Evolutionary conservation across 2,329 filamentous ascomycete species (phyloP).

Genomic region (Apiospora pterosperma): DNA sequence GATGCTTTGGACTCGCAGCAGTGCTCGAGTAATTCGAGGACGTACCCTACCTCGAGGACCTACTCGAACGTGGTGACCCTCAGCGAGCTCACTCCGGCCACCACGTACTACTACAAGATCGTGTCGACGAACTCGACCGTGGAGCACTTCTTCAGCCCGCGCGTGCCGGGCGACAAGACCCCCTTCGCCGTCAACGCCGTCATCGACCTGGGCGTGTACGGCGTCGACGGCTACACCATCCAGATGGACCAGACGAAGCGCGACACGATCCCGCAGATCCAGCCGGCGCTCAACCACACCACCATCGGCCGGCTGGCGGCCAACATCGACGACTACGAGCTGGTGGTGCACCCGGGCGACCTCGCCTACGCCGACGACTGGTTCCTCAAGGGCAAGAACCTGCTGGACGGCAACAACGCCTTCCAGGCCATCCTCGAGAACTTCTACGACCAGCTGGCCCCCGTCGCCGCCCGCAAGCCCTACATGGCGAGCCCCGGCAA

Average conservation of each 20-base stretch:
- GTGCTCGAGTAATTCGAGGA: conserved; percentile 44
- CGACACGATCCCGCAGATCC: conserved; percentile 43
- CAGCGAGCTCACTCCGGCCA: conserved; percentile 43
- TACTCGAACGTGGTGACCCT: conserved; percentile 48
- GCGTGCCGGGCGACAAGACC: conserved; percentile 49
- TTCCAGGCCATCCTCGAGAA: conserved; percentile 54
- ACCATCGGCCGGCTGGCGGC: conserved; percentile 53
- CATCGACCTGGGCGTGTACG: conserved; percentile 54
- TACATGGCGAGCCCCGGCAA: conserved; percentile 59
- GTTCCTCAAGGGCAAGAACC: conserved; percentile 42
- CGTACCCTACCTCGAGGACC: conserved; percentile 52
- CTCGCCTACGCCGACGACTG: conserved; percentile 59
- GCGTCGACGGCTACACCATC: conserved; percentile 49
- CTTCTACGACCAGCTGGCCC: conserved; percentile 53
- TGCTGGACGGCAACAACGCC: conserved; percentile 45
- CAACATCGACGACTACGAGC: conserved; percentile 52
- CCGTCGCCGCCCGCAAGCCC: conserved; percentile 48
- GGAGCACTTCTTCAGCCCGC: conserved; percentile 51
- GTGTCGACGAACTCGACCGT: conserved; percentile 52
- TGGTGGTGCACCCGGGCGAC: conserved; percentile 52
- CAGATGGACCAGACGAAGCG: conserved; percentile 39
- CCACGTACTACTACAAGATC: conserved; percentile 60
- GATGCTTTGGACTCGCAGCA: conserved; percentile 32
- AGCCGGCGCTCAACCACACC: conserved; percentile 53
- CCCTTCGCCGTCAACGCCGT: conserved; percentile 50